A percentile compares a stretch with the other conserved stretches of the same genome.
These are phyloP conservation scores for Phytomonas sp. DNA, from an alignment of 208 protist genomes.

Conservation along the genomic window DNA sequence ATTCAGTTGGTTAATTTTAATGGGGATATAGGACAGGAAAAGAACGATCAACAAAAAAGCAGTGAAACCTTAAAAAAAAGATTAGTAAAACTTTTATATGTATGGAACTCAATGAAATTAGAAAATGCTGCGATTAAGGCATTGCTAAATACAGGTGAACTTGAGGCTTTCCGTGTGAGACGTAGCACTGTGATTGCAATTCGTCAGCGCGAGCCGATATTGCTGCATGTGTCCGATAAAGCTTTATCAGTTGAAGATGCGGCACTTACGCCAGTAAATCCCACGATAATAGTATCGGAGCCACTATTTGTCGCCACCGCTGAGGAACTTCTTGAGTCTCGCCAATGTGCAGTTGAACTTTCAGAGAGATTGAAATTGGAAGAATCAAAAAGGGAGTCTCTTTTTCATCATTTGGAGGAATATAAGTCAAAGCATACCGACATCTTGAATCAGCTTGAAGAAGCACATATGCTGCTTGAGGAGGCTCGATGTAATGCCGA, in stretches of 20 bases:
- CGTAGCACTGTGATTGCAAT: constrained; percentile 1
- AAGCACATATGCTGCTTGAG: constrained; percentile 18
- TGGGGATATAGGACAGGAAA: neutral
- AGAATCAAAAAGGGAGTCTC: constrained; percentile 14
- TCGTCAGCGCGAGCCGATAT: neutral
- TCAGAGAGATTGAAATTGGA: constrained; percentile 18
- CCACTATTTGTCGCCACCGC: constrained; percentile 16
- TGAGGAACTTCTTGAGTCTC: constrained; percentile 16
- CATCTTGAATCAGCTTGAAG: constrained; percentile 14
- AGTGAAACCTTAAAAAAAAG: neutral
- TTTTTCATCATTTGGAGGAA: constrained; percentile 2
- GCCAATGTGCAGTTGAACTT: constrained; percentile 16
- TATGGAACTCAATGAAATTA: neutral
- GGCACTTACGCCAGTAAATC: constrained; percentile 11
- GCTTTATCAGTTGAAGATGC: constrained; percentile 15
- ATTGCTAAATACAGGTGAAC: neutral
- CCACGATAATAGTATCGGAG: constrained; percentile 13
- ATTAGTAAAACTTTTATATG: neutral
- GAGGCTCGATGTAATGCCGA: constrained; percentile 12
- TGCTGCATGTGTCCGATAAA: constrained; percentile 17
- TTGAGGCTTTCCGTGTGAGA: constrained; percentile 11
- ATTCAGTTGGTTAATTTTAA: neutral
- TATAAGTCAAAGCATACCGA: constrained; percentile 10
- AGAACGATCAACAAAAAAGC: neutral
- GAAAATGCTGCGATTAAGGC: neutral